Conservation (phyloP, 148 eudicot genomes). For the Polygonum maritimum region DNA sequence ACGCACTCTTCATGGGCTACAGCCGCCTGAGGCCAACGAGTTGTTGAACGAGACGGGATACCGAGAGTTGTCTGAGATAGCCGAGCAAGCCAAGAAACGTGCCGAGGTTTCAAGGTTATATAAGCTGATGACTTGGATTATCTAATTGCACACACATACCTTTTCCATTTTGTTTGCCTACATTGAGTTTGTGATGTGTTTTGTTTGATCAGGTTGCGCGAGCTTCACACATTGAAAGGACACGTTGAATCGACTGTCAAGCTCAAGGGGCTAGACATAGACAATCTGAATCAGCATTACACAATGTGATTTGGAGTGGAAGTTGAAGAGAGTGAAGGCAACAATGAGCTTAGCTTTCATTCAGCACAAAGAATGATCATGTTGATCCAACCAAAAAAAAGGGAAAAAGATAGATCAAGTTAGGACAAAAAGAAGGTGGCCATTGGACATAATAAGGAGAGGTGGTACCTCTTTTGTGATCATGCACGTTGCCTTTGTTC, state of each 20-base stretch:
- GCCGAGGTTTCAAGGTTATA: slow-evolving; percentile 22
- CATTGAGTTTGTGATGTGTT: background rate
- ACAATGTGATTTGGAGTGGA: slow-evolving; percentile 8
- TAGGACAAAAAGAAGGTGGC: background rate
- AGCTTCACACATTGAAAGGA: slow-evolving; percentile 68
- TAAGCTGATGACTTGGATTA: background rate
- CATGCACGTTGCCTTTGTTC: background rate
- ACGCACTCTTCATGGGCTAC: slow-evolving; percentile 3
- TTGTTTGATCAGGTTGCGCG: slow-evolving; percentile 42
- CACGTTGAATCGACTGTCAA: slow-evolving; percentile 75
- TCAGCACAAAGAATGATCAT: background rate
- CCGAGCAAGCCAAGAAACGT: slow-evolving; percentile 13
- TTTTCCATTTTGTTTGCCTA: background rate
- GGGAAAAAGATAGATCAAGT: background rate
- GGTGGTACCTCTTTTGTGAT: background rate
- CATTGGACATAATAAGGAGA: background rate
- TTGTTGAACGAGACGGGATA: background rate
- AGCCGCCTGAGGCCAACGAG: slow-evolving; percentile 8
- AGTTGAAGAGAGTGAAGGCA: background rate
- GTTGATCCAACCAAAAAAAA: background rate
- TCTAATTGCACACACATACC: background rate
- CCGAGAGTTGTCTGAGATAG: slow-evolving; percentile 7
- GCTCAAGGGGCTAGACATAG: slow-evolving; percentile 75
- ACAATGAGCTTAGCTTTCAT: background rate
- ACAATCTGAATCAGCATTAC: slow-evolving; percentile 46